phyloP scores from a whole-genome alignment of 2,329 filamentous ascomycete genomes.

The Fusarium sp. region DNA sequence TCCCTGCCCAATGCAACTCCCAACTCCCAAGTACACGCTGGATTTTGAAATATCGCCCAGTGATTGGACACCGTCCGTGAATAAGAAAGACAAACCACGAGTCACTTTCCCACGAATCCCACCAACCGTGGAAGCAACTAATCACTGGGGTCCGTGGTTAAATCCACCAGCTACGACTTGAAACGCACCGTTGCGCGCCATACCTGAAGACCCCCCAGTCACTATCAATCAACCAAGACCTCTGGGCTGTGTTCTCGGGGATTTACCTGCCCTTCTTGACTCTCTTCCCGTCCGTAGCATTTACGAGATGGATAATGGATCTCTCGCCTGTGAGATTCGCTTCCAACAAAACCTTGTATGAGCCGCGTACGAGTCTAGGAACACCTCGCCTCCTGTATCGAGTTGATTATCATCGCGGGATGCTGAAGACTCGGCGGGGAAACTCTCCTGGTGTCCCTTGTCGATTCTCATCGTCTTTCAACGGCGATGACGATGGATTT shows the following conservation, averaged over 20 bases:
- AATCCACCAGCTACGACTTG: conserved; percentile 29
- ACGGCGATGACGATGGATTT: conserved; percentile 15
- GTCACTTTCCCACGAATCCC: conserved; percentile 26
- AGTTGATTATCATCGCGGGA: conserved; percentile 10
- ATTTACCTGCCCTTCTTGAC: conserved; percentile 31
- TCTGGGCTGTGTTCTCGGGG: conserved; percentile 1
- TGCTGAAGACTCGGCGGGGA: conserved; percentile 2
- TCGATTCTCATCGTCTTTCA: conserved; percentile 38
- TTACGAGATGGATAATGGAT: background rate
- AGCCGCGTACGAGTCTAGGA: background rate
- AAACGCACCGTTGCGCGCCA: conserved; percentile 42
- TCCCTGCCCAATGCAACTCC: conserved; percentile 17
- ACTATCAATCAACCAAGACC: conserved; percentile 2
- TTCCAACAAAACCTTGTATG: background rate
- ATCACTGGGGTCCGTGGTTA: conserved; percentile 13
- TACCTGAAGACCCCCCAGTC: conserved; percentile 28
- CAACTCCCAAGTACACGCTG: conserved; percentile 10
- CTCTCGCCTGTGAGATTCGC: conserved; percentile 4
- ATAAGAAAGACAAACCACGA: conserved; percentile 18
- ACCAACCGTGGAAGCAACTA: conserved; percentile 25
- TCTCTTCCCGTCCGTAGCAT: conserved; percentile 2
- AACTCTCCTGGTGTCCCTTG: conserved; percentile 3
- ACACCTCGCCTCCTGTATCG: background rate
- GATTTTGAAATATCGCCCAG: background rate
- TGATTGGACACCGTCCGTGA: conserved; percentile 34